A percentile compares a stretch with the other conserved stretches of the same genome.
Evolutionary conservation across 2,329 filamentous ascomycete genomes (phyloP).

Genomic region (Chaetoscypha palmicola): DNA sequence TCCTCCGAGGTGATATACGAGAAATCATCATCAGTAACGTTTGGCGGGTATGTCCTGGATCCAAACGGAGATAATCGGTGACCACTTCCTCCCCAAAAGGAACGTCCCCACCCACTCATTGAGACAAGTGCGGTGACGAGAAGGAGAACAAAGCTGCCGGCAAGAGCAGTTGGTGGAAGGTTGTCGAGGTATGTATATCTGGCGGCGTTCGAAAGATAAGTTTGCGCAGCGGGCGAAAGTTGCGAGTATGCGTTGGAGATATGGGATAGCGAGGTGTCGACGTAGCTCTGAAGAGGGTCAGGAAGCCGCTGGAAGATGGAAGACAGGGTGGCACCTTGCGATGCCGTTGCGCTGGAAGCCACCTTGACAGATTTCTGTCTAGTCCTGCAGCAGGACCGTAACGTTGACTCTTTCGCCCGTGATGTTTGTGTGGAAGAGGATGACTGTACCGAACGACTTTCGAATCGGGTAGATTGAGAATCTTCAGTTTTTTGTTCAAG

Average conservation of each 20-base stretch:
- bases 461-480: not conserved
- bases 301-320: slow-evolving; percentile 50
- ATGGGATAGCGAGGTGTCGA: slow-evolving; percentile 45
- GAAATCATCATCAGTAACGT: slow-evolving; percentile 70
- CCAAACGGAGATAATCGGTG: slow-evolving; percentile 29
- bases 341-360: slow-evolving; percentile 43
- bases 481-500: not conserved
- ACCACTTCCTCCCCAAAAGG: slow-evolving; percentile 25
- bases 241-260: slow-evolving; percentile 39
- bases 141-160: slow-evolving; percentile 22
- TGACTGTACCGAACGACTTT: not conserved
- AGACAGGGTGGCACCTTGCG: slow-evolving; percentile 49
- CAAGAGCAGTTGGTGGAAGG: slow-evolving; percentile 22
- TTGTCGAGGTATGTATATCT: slow-evolving; percentile 27
- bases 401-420: not conserved
- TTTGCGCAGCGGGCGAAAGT: slow-evolving; percentile 24
- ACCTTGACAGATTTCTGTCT: slow-evolving; percentile 27
- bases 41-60: slow-evolving; percentile 39
- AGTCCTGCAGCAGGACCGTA: slow-evolving; percentile 14
- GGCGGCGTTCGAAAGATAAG: slow-evolving; percentile 23
- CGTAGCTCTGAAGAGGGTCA: slow-evolving; percentile 43
- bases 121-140: slow-evolving; percentile 24
- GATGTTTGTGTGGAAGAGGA: not conserved
- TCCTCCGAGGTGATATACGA: slow-evolving; percentile 79
- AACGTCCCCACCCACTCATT: slow-evolving; percentile 31